Conservation (phyloP, 1,139 yeast genomes). For the Groenewaldozyma auringiensis region DNA sequence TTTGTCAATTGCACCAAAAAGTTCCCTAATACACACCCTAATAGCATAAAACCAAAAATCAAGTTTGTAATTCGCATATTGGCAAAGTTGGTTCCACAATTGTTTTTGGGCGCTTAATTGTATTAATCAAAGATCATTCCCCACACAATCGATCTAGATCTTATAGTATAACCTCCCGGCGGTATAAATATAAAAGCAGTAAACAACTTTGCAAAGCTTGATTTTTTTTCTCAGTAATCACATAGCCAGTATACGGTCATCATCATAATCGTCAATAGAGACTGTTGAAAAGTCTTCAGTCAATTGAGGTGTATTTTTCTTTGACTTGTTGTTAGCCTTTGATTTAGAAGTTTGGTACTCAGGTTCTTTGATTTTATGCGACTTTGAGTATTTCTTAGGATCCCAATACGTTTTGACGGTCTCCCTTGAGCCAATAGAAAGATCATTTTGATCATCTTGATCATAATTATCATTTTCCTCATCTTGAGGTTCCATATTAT, state of each 20-base stretch:
- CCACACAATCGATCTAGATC: too few species aligned
- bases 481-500: slow-evolving; percentile 9
- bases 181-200: too few species aligned
- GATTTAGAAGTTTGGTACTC: background rate
- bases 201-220: too few species aligned
- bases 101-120: slow-evolving; percentile 16
- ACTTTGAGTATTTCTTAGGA: slow-evolving; percentile 24
- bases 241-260: slow-evolving; percentile 5
- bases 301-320: slow-evolving; percentile 2
- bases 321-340: slow-evolving; percentile 1
- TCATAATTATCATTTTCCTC: slow-evolving; percentile 12
- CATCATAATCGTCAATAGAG: slow-evolving; percentile 3
- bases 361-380: slow-evolving; percentile 3
- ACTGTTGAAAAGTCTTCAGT: slow-evolving; percentile 1
- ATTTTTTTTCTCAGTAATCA: too few species aligned
- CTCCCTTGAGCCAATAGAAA: slow-evolving; percentile 7
- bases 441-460: slow-evolving; percentile 16
- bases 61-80: background rate
- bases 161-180: background rate
- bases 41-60: background rate
- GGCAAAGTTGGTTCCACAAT: slow-evolving; percentile 4
- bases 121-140: slow-evolving; percentile 9
- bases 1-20: slow-evolving; percentile 24
- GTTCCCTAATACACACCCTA: slow-evolving; percentile 9
- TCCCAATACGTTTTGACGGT: slow-evolving; percentile 18